Conservation (phyloP, 371 early-diverging fungal genomes). For the Circinella umbellata region DNA sequence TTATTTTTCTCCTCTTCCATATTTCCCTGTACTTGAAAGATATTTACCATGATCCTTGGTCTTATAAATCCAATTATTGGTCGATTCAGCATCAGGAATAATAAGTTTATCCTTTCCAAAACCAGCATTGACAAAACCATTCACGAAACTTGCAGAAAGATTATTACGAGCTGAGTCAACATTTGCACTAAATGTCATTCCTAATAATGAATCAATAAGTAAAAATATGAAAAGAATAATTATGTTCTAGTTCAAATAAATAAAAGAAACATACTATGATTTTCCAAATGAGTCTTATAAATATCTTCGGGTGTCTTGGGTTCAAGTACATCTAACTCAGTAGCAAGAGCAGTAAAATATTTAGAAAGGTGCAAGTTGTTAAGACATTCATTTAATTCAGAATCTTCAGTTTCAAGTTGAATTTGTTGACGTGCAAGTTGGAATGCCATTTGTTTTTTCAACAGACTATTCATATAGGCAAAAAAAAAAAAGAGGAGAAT, state of each 20-base stretch:
- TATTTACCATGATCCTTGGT: constrained; percentile 88
- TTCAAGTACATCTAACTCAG: constrained; percentile 93
- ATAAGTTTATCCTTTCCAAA: constrained; percentile 95
- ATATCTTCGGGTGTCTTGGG: constrained; percentile 97
- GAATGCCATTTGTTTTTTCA: constrained; percentile 95
- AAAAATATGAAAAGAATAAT: neutral
- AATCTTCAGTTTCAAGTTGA: constrained; percentile 79
- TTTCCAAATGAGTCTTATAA: constrained; percentile 96
- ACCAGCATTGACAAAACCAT: constrained; percentile 97
- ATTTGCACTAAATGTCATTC: constrained; percentile 65
- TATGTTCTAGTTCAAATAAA: neutral
- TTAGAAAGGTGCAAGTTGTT: constrained; percentile 87
- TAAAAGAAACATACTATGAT: constrained; percentile 61
- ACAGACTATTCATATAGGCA: constrained; percentile 40
- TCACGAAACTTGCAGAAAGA: constrained; percentile 95
- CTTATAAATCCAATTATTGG: constrained; percentile 91
- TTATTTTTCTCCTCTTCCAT: neutral
- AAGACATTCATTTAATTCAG: constrained; percentile 83
- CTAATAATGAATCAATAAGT: constrained; percentile 18
- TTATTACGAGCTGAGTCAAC: constrained; percentile 96
- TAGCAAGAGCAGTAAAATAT: constrained; percentile 87
- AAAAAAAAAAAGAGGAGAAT: no score
- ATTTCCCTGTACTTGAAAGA: neutral
- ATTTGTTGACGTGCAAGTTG: constrained; percentile 92
- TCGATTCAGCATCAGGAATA: constrained; percentile 76